phyloP scores from a whole-genome alignment of 176 grass and related monocot genomes.

The Dendrocalamus sinicus region DNA sequence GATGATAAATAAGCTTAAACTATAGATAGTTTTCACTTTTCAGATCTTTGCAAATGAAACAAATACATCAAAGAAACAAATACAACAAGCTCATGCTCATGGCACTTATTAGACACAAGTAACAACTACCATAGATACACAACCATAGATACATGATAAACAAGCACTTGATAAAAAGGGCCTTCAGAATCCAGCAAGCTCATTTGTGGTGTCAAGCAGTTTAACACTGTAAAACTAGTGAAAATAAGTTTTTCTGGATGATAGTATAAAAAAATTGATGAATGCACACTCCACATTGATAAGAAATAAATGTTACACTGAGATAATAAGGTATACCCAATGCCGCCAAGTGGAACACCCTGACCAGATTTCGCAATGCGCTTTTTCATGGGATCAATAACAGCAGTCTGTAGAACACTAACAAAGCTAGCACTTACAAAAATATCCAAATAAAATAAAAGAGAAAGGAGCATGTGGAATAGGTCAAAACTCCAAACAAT shows the following conservation, averaged over 20 bases:
- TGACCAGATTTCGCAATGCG: slow-evolving; percentile 72
- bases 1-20: slow-evolving; percentile 1
- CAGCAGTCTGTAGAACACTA: slow-evolving; percentile 60
- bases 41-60: slow-evolving; percentile 16
- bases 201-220: slow-evolving; percentile 1
- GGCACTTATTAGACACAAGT: neutral
- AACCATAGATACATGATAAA: slow-evolving; percentile 23
- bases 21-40: neutral
- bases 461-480: slow-evolving; percentile 12
- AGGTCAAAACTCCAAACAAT: slow-evolving; percentile 10
- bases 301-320: slow-evolving; percentile 23
- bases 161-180: neutral
- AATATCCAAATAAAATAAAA: slow-evolving; percentile 25
- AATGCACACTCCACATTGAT: slow-evolving; percentile 8
- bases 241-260: neutral
- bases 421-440: slow-evolving; percentile 27
- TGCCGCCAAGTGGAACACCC: slow-evolving; percentile 90
- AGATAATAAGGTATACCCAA: slow-evolving; percentile 72
- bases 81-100: slow-evolving; percentile 18
- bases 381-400: slow-evolving; percentile 91
- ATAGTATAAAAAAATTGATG: neutral
- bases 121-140: slow-evolving; percentile 6
- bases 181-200: slow-evolving; percentile 1
- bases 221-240: slow-evolving; percentile 4
- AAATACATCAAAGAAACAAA: slow-evolving; percentile 22